Percentiles rank a stretch among this genome's conserved stretches.
phyloP scores from a whole-genome alignment of 2,329 filamentous ascomycete species.

The Drechslerella dactyloides region DNA sequence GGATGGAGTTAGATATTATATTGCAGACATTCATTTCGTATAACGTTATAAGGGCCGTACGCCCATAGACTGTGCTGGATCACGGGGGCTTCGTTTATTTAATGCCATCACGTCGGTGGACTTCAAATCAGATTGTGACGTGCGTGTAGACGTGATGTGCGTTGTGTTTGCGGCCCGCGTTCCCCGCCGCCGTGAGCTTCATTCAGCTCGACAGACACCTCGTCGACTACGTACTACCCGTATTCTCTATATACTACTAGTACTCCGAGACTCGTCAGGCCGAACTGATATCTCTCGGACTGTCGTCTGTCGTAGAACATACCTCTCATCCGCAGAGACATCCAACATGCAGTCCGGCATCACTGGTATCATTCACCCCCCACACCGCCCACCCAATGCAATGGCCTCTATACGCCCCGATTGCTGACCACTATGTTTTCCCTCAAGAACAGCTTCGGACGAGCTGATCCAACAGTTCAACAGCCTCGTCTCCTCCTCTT shows the following conservation, averaged over 20 bases:
- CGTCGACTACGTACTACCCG: too few relatives aligned
- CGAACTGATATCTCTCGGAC: too few relatives aligned
- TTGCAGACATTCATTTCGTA: conserved; percentile 47
- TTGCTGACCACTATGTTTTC: conserved; percentile 11
- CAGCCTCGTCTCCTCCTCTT: conserved; percentile 67
- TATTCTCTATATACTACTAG: too few relatives aligned
- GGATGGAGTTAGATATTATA: conserved; percentile 50
- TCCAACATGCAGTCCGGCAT: conserved; percentile 1
- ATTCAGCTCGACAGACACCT: background rate
- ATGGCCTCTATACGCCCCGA: background rate
- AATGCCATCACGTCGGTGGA: too few relatives aligned
- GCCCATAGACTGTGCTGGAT: too few relatives aligned
- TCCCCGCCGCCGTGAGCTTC: background rate
- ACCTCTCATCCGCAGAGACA: too few relatives aligned
- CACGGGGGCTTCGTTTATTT: too few relatives aligned
- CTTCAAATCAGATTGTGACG: background rate
- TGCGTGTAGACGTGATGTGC: background rate
- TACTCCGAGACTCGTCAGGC: too few relatives aligned
- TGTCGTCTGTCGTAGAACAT: too few relatives aligned
- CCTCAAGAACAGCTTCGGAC: conserved; percentile 67
- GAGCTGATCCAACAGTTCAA: conserved; percentile 79
- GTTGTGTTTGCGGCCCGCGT: conserved; percentile 1
- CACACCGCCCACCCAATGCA: background rate
- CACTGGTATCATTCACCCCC: conserved; percentile 14
- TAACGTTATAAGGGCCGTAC: too few relatives aligned